Base-by-base conservation (phyloP, 768 basidiomycete species). In the Collybia mongolica region DNA sequence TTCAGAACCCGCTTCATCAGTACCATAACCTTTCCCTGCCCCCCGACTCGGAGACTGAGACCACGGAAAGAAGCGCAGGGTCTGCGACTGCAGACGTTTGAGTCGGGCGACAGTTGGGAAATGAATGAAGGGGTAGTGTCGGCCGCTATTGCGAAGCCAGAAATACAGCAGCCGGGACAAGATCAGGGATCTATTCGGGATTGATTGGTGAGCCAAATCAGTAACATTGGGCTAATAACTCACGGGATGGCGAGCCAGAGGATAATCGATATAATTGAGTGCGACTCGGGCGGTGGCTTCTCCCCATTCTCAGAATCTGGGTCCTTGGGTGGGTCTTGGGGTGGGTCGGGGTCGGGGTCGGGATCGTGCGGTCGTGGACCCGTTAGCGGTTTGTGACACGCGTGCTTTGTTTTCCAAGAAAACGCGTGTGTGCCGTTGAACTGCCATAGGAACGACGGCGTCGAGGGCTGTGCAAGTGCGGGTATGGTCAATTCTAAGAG, bases 381-480 rank as follows among this genome's bases (percentile, higher is more conserved):
- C 32, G 32, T 32, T 19, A 47, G 49, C 1, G 54, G 48, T 44
- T 47, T 52, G 41, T 63, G 61, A 44, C 65, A 66, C 6, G 60
- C 64, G 20, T 65, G 39, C 22, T 41, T 59, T 3, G 64, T 56
- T 15, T 18, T 55, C 67, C 65, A 65, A 7, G 55, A 58, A 48
- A 64, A 65, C 0, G 59, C 54, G 24, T 65, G 63, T 2, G 60
- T 62, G 8, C 64, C 60, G 35, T 65, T 67, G 47, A 58, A 65
- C 12, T 49, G 51, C 54, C 60, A 65, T 4, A 54, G 44, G 47
- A 55, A 60, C 6, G 48, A 41, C 14, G 59, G 57, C n/a, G 18
- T 5, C n/a, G 51, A 40, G n/a, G 52, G 46, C 51, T 54, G 20
- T 23, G 32, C 32, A 9, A 52, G 20, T 23, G 32, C 32, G 5